Base-by-base conservation (phyloP, 1,284 basidiomycete species). In the Pascua guehoae region DNA sequence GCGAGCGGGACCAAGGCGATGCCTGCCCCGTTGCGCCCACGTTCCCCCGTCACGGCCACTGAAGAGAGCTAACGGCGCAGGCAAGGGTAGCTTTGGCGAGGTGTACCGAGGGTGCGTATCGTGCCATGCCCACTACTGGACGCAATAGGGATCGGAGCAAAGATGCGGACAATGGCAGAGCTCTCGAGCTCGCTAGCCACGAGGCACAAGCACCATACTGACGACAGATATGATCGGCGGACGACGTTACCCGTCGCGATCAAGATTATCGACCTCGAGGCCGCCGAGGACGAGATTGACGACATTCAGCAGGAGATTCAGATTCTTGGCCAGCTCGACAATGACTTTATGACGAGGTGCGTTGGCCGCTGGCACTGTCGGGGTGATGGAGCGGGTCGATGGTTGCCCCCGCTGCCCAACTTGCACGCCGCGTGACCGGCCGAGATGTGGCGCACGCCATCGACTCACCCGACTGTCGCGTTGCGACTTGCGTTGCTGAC, bases 281-380 rank as follows among this genome's bases (percentile, higher is more conserved):
- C 90, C 70, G 94, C 95, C 51, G 95, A 98, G 76, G 96, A 99
- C 72, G 96, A 99, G 81, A 97, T 98, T 74, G 94, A 97, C 76
- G 95, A 98, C 78, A 98, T 99, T 58, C 95, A 98, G 70, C 92
- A 96, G 75, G 96, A 99, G 78, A 98, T 98, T 61, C 90, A 95
- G 76, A 98, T 98, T 63, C 84, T 99, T 17, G 93, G 91, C n/a
- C 95, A 98, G 75, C 79, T 98, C 63, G 95, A 98, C 78, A 96
- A 92, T 48, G 86, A 89, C 41, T 88, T 89, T 79, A 94, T 98
- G 58, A 98, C 95, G 62, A 92, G 92, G 89, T 91, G 69, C 71
- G 85, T 79, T 9, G n/a, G n/a, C n/a, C n/a, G 18, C 46, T 32
- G 24, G 24, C 24, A 32, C 24, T 7, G 37, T 56, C 8, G 24